Percentiles rank a stretch among this genome's conserved stretches.
These are phyloP conservation scores for Begonia masoniana DNA, from an alignment of 306 rosid species.

Conservation along the genomic window DNA sequence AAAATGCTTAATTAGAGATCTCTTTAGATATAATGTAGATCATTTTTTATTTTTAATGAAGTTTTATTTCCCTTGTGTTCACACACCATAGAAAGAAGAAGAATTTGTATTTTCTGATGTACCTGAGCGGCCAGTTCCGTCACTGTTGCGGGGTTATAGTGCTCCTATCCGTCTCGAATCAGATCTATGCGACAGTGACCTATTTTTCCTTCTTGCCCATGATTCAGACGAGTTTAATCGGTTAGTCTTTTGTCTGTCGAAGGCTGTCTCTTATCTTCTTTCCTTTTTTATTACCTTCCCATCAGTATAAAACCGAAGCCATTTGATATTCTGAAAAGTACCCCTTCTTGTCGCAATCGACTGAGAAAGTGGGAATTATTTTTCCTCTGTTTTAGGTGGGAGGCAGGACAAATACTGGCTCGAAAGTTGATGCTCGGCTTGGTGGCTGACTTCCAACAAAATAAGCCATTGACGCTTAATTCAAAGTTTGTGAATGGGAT, in stretches of 20 bases:
- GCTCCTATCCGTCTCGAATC: constrained; percentile 91
- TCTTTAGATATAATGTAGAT: no score
- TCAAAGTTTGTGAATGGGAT: constrained; percentile 64
- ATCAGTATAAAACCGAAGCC: no score
- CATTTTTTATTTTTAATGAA: no score
- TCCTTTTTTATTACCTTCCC: no score
- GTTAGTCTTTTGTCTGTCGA: constrained; percentile 29
- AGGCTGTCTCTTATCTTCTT: no score
- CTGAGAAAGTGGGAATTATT: constrained; percentile 9
- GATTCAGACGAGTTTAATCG: constrained; percentile 94
- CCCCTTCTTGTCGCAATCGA: constrained; percentile 5
- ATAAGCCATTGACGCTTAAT: constrained; percentile 67
- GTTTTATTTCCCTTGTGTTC: no score
- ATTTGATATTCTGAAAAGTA: constrained; percentile 1
- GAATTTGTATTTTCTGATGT: constrained; percentile 72
- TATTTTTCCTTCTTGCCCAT: constrained; percentile 81
- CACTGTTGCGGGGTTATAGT: constrained; percentile 81
- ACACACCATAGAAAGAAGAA: constrained; percentile 59
- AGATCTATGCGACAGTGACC: constrained; percentile 61
- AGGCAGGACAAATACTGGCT: constrained; percentile 89
- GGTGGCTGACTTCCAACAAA: constrained; percentile 72
- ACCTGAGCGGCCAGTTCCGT: constrained; percentile 81
- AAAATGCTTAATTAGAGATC: no score
- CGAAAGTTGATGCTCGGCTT: constrained; percentile 79
- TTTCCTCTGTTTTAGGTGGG: constrained; percentile 55